A percentile compares a stretch with the other conserved stretches of the same genome.
Evolutionary conservation across 805 yeast species (phyloP).

Genomic region (Ogataea degrootiae): DNA sequence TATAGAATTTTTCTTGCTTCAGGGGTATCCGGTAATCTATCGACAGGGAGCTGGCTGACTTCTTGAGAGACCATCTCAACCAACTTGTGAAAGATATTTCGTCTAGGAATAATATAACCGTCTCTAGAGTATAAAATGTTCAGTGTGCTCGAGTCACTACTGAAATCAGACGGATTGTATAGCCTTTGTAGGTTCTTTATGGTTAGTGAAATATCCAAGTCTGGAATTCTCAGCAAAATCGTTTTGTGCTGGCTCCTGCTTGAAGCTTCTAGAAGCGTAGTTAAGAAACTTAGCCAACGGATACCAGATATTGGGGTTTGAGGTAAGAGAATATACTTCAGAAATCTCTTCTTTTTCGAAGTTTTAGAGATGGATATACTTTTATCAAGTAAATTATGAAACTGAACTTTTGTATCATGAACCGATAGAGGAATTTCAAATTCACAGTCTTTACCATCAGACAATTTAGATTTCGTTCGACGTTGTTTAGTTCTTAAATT

Average conservation of each 20-base stretch:
- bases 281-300: constrained; percentile 60
- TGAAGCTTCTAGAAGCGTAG: constrained; percentile 37
- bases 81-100: constrained; percentile 34
- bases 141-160: neutral
- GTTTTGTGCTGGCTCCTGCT: constrained; percentile 9
- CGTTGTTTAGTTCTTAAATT: neutral
- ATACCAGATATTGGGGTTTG: constrained; percentile 49
- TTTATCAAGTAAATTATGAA: constrained; percentile 68
- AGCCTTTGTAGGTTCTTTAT: constrained; percentile 23
- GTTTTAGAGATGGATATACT: constrained; percentile 48
- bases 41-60: constrained; percentile 4
- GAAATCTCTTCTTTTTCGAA: constrained; percentile 5
- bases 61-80: constrained; percentile 33
- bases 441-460: constrained; percentile 7
- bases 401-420: constrained; percentile 34
- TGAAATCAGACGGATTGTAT: constrained; percentile 6
- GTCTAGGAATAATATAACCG: constrained; percentile 25
- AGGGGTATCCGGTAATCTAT: constrained; percentile 3
- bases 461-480: constrained; percentile 1
- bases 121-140: constrained; percentile 2
- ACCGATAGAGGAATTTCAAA: constrained; percentile 17
- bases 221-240: constrained; percentile 38
- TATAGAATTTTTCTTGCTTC: constrained; percentile 11
- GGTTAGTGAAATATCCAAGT: constrained; percentile 38
- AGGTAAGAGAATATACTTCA: constrained; percentile 48